These are phyloP conservation scores for Agaricus bisporus DNA, from an alignment of 768 basidiomycete genomes.

Conservation along the genomic window DNA sequence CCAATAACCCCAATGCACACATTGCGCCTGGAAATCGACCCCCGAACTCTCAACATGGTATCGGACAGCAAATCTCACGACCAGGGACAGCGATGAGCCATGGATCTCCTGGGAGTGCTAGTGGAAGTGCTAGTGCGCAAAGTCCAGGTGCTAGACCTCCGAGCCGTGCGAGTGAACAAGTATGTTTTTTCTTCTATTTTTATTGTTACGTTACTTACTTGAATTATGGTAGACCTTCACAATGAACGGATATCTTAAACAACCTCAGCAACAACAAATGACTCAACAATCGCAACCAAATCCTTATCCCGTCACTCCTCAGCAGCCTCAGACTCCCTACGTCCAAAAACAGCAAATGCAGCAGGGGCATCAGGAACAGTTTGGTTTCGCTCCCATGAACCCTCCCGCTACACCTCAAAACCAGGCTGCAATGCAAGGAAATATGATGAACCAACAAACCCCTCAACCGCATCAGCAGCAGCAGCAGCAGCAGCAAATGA, in stretches of 20 bases:
- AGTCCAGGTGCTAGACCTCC: constrained; percentile 12
- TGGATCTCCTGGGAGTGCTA: constrained; percentile 12
- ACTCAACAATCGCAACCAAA: not conserved
- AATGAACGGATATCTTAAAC: constrained; percentile 11
- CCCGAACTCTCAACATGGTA: not conserved
- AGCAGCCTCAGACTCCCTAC: constrained; percentile 1
- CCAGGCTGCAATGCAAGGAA: not conserved
- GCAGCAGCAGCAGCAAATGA: constrained; percentile 4
- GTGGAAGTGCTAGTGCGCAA: constrained; percentile 9
- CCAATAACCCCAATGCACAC: not conserved
- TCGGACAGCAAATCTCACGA: constrained; percentile 11
- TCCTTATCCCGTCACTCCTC: constrained; percentile 3
- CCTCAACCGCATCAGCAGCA: not conserved
- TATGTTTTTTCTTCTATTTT: not conserved
- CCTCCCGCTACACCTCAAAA: not conserved
- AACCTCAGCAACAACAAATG: constrained; percentile 9
- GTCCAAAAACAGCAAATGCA: not conserved
- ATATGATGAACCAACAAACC: not conserved
- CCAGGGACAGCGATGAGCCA: constrained; percentile 15
- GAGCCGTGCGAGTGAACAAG: constrained; percentile 12
- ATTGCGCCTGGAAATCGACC: not conserved
- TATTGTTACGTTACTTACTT: constrained; percentile 1
- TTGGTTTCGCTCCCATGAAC: constrained; percentile 9
- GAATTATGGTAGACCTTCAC: not conserved
- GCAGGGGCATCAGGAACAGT: not conserved